phyloP scores from a whole-genome alignment of 2,329 filamentous ascomycete species.

The Cladobotryum protrusum region DNA sequence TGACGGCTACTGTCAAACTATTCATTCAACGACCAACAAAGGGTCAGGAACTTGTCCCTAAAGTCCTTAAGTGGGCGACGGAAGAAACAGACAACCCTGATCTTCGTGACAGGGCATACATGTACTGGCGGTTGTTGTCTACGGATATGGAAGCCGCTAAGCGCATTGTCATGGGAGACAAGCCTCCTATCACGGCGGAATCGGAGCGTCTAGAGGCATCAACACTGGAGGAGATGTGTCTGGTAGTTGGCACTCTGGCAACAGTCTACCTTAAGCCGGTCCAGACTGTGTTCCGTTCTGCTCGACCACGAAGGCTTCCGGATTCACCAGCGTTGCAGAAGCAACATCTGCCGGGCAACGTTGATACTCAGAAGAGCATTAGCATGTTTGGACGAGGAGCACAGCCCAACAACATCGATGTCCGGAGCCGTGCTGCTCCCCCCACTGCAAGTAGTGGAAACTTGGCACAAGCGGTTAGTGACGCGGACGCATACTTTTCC shows the following conservation, averaged over 20 bases:
- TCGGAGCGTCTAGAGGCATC: conserved; percentile 86
- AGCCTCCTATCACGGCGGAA: conserved; percentile 92
- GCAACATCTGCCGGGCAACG: conserved; percentile 49
- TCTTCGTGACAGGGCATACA: conserved; percentile 90
- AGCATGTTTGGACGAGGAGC: conserved; percentile 51
- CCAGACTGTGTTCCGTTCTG: conserved; percentile 90
- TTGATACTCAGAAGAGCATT: conserved; percentile 54
- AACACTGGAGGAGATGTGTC: conserved; percentile 93
- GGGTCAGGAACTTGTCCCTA: conserved; percentile 86
- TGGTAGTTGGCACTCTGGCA: conserved; percentile 91
- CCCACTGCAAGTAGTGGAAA: conserved; percentile 31
- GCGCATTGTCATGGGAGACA: conserved; percentile 91
- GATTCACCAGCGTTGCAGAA: conserved; percentile 84
- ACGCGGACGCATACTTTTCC: conserved; percentile 86
- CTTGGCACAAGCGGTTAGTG: conserved; percentile 66
- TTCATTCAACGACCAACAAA: conserved; percentile 97
- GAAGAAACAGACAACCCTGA: conserved; percentile 99
- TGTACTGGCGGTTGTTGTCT: conserved; percentile 97
- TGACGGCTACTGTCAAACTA: conserved; percentile 94
- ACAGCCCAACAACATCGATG: conserved; percentile 45
- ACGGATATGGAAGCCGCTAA: conserved; percentile 85
- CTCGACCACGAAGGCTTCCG: conserved; percentile 69
- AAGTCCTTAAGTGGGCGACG: conserved; percentile 96
- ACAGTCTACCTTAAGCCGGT: conserved; percentile 98
- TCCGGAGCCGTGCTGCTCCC: conserved; percentile 29